These are phyloP conservation scores for Cenococcum geophilum DNA, from an alignment of 495 filamentous ascomycete genomes.

Conservation along the genomic window DNA sequence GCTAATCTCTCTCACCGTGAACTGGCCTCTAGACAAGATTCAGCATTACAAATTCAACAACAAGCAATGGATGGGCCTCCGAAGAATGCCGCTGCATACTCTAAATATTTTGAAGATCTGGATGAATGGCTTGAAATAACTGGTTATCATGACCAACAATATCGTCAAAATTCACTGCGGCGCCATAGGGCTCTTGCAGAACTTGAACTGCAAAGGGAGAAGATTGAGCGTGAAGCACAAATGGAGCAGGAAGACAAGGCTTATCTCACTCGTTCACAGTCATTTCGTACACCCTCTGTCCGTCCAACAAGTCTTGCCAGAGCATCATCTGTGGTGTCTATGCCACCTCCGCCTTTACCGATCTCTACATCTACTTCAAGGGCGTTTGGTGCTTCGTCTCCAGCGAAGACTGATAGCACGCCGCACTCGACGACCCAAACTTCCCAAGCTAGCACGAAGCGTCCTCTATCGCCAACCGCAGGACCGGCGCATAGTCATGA, in stretches of 20 bases:
- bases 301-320: conserved; percentile 9
- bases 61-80: not conserved
- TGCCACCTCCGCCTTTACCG: conserved; percentile 18
- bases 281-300: conserved; percentile 22
- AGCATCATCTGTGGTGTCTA: conserved; percentile 9
- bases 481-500: not conserved
- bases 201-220: conserved; percentile 40
- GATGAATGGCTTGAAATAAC: conserved; percentile 57
- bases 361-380: not conserved
- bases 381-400: not conserved
- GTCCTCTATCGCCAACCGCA: not conserved
- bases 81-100: conserved; percentile 6
- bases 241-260: conserved; percentile 27
- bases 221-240: conserved; percentile 39
- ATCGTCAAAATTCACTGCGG: conserved; percentile 45
- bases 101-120: conserved; percentile 42
- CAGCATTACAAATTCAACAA: not conserved
- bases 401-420: not conserved
- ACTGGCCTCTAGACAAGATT: not conserved
- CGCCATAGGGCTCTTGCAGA: conserved; percentile 42
- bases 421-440: not conserved
- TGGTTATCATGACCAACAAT: conserved; percentile 49
- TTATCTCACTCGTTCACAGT: conserved; percentile 19
- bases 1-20: not conserved
- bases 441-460: not conserved